Base-by-base conservation (phyloP, 495 filamentous ascomycete genomes). In the Xylaria acuta region DNA sequence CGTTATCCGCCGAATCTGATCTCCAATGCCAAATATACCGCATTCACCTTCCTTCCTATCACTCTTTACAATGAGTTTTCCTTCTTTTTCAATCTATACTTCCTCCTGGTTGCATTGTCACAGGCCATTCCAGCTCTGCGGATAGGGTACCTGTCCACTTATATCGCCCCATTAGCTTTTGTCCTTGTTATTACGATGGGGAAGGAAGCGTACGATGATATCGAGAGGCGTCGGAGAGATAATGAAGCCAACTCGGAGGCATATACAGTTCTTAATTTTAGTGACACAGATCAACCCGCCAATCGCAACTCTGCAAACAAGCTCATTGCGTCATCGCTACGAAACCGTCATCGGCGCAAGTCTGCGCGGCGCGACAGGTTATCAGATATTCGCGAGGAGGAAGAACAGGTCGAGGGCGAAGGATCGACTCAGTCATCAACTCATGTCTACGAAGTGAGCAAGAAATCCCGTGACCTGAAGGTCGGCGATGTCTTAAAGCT, bases 81-180 rank as follows among this genome's bases (percentile, higher is more conserved):
- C 58, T 98, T 98, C 83, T 99, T 99, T 82, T 97, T 98, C 87
- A 99, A 99, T 85, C 91, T 98, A 77, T 99, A 99, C 77, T 99
- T 98, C 80, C 87, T 99, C 9, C 87, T 98, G 7, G 97, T 99
- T 5, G 97, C 97, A 9, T 82, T 98, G 53, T 97, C 94, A 18
- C 97, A 99, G 82, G 91, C 93, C 49, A 92, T 99, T 69, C 94
- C 94, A 20, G 86, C 92, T 9, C 81, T 99, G 51, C 88, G 93
- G 41, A 97, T 99, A 76, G 97, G 97, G 56, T 98, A 97, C 79
- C 88, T 98, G 72, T 94, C 92, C 16, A 97, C 96, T 2, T 99
- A 98, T 75, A 91, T 98, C 77, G 95, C 92, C 20, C 97, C 97
- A 16, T 82, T 99, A 72, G 94, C 91, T 16, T 97, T 97, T 79